Conservation (phyloP, 164 flowering plant genomes). For the Vitis amurensis region DNA sequence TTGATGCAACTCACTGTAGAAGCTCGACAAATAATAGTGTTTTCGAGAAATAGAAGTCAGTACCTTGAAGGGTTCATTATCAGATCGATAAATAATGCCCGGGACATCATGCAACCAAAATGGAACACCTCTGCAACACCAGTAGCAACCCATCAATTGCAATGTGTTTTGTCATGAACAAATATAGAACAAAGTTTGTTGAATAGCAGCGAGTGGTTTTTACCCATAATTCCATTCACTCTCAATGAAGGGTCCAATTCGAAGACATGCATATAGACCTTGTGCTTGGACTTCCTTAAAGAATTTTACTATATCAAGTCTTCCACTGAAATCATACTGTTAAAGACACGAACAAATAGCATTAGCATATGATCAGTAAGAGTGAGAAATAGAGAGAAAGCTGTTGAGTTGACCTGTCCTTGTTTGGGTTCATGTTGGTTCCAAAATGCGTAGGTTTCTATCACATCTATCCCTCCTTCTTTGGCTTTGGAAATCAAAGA, state of each 20-base stretch:
- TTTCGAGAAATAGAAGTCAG: background rate
- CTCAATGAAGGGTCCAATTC: constrained; percentile 55
- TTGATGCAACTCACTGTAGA: too few relatives aligned
- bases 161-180: background rate
- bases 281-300: constrained; percentile 37
- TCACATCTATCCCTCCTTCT: constrained; percentile 77
- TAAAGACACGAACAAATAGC: background rate
- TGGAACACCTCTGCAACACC: constrained; percentile 71
- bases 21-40: background rate
- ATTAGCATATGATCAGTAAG: background rate
- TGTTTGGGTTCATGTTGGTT: constrained; percentile 74
- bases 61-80: constrained; percentile 89
- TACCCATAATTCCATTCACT: constrained; percentile 60
- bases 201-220: background rate
- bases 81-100: constrained; percentile 63
- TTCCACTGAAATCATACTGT: constrained; percentile 45
- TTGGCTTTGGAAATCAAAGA: constrained; percentile 68
- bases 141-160: background rate
- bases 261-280: constrained; percentile 37
- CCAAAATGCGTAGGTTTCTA: constrained; percentile 88
- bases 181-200: too few relatives aligned
- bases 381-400: background rate
- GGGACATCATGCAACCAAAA: constrained; percentile 86
- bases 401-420: constrained; percentile 52
- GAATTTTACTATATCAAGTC: constrained; percentile 34